phyloP scores from a whole-genome alignment of 148 eudicot genomes.

The Fallopia convolvulus region DNA sequence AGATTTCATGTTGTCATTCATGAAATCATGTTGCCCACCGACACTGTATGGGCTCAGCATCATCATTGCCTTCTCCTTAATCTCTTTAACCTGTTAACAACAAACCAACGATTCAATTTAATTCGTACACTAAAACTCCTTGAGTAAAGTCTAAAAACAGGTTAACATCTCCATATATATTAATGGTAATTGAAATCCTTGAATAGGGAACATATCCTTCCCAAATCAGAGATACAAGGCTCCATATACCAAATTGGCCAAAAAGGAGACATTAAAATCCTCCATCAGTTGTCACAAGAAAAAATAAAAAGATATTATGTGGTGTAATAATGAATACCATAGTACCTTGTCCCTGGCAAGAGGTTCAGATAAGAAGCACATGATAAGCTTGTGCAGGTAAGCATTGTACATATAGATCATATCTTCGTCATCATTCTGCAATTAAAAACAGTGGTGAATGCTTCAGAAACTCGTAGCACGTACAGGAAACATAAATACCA shows the following conservation, averaged over 20 bases:
- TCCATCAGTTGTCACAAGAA: not conserved
- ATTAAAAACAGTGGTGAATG: slow-evolving; percentile 1
- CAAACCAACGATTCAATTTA: not conserved
- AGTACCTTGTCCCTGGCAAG: slow-evolving; percentile 93
- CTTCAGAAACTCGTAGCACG: not conserved
- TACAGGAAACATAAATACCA: not conserved
- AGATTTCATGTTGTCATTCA: slow-evolving; percentile 39
- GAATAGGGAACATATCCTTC: not conserved
- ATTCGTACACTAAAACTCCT: not conserved
- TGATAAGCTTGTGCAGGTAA: slow-evolving; percentile 86
- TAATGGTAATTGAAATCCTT: slow-evolving; percentile 1
- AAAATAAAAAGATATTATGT: not conserved
- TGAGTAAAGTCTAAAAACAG: not conserved
- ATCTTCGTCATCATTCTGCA: slow-evolving; percentile 96
- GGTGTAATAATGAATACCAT: not conserved
- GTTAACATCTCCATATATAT: not conserved
- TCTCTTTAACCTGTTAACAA: slow-evolving; percentile 66
- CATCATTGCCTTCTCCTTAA: slow-evolving; percentile 83
- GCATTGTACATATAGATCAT: slow-evolving; percentile 91
- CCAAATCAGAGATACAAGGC: not conserved
- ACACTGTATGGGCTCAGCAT: slow-evolving; percentile 66
- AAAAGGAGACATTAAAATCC: not conserved
- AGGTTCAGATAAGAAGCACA: slow-evolving; percentile 81
- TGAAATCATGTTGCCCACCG: slow-evolving; percentile 50
- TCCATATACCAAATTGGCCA: not conserved